Base-by-base conservation (phyloP, 192 early-diverging fungal species). In the Coemansia javaensis region DNA sequence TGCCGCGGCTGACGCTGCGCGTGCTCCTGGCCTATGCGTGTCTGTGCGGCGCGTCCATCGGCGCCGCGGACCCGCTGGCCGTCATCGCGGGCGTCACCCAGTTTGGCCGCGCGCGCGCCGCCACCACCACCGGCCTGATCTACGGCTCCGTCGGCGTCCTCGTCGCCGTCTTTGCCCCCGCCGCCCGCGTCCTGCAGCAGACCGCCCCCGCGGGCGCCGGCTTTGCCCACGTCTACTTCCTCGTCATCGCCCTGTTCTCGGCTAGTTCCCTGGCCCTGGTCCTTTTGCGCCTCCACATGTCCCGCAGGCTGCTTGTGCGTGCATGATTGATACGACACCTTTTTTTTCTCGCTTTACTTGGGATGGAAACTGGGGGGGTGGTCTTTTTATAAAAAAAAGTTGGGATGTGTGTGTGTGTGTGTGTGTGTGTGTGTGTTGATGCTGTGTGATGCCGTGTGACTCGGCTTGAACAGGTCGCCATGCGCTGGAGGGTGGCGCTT, bases 21-120 rank as follows among this genome's bases (percentile, higher is more conserved):
- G 8, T 66, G 13, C 48, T 75, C 10, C 25, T 75, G n/a, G 37
- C 34, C 0, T 75, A 75, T 11, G 59, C 63, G 0, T 75, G 71
- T 33, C 17, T 75, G 7, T 75, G 71, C 15, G 71, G 71, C 12
- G 52, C 48, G 1, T 66, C 71, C 0, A 66, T 66, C 23, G 71
- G 71, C 0, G 71, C 71, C 0, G 40, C 59, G 0, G 63, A 75
- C 30, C 71, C 64, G 16, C 15, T 75, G 54, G 52, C 71, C 4
- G 59, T 66, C 7, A 75, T 75, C 12, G 59, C 63, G 0, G 56
- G 55, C 0, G 57, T 59, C 3, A 66, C 56, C 13, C 71, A 66
- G 49, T 66, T 66, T 56, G 63, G 64, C 5, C 33, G 53, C 2
- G 40, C 41, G 0, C 28, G 64, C 5, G 59, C 59, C 7, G 55